Conservation (phyloP, 495 filamentous ascomycete species). For the Aspergillus affinis region DNA sequence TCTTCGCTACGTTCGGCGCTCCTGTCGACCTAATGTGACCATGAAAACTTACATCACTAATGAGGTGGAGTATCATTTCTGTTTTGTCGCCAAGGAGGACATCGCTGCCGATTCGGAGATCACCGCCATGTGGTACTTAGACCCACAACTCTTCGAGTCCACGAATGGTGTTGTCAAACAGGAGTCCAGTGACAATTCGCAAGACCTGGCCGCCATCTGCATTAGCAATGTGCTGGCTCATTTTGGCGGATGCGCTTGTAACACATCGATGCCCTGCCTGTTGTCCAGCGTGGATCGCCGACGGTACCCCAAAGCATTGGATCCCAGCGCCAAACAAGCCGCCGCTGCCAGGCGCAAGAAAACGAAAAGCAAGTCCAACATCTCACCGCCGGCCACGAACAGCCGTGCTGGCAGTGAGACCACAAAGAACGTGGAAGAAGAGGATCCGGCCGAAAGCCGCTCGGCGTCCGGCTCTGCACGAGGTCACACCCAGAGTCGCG, state of each 20-base stretch:
- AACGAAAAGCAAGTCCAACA: conserved; percentile 55
- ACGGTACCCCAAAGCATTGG: conserved; percentile 49
- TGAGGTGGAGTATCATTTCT: conserved; percentile 78
- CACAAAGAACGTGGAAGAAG: conserved; percentile 47
- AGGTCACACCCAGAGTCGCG: conserved; percentile 76
- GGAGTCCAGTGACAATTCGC: conserved; percentile 41
- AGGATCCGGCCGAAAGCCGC: conserved; percentile 55
- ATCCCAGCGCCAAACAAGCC: conserved; percentile 29
- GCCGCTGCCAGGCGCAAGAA: conserved; percentile 57
- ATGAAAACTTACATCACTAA: conserved; percentile 81
- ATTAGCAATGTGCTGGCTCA: conserved; percentile 77
- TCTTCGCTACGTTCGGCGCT: conserved; percentile 81
- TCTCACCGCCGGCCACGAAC: conserved; percentile 72
- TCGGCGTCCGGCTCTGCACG: conserved; percentile 73
- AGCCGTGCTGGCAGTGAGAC: conserved; percentile 79
- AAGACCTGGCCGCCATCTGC: conserved; percentile 52
- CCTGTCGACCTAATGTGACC: conserved; percentile 79
- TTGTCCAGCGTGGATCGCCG: conserved; percentile 74
- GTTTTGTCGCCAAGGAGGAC: conserved; percentile 74
- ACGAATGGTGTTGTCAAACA: conserved; percentile 49
- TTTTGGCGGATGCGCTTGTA: conserved; percentile 87
- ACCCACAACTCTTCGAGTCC: conserved; percentile 46
- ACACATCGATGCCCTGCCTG: conserved; percentile 60
- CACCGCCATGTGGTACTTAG: conserved; percentile 66
- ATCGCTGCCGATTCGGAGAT: conserved; percentile 64